phyloP scores from a whole-genome alignment of 805 yeast species.

The Lachancea meyersii region DNA sequence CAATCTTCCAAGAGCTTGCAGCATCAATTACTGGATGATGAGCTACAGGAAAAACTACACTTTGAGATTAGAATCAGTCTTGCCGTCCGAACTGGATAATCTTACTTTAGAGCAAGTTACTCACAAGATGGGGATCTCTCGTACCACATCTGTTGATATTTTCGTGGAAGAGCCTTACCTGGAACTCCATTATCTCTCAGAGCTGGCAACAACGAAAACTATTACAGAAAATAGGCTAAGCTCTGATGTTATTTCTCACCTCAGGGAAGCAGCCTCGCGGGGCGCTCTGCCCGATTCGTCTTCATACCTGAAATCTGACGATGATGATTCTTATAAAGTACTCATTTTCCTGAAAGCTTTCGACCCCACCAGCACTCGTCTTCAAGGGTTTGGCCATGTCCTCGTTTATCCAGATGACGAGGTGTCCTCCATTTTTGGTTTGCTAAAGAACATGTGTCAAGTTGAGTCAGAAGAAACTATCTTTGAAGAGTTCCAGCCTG shows the following conservation, averaged over 20 bases:
- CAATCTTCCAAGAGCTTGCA: slow-evolving; percentile 32
- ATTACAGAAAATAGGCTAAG: slow-evolving; percentile 3
- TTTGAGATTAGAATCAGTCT: slow-evolving; percentile 48
- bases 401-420: slow-evolving; percentile 44
- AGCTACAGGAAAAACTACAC: slow-evolving; percentile 67
- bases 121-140: slow-evolving; percentile 40
- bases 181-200: slow-evolving; percentile 14
- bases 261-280: slow-evolving; percentile 3
- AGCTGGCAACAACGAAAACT: background rate
- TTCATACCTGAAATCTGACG: background rate
- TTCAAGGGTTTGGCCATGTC: slow-evolving; percentile 63
- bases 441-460: slow-evolving; percentile 20
- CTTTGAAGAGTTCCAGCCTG: slow-evolving; percentile 58
- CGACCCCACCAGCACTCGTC: slow-evolving; percentile 46
- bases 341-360: slow-evolving; percentile 57
- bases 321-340: slow-evolving; percentile 2
- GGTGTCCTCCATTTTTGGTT: slow-evolving; percentile 34
- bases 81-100: slow-evolving; percentile 29
- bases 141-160: slow-evolving; percentile 47
- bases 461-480: slow-evolving; percentile 35
- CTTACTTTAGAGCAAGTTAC: slow-evolving; percentile 48
- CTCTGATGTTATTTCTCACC: background rate
- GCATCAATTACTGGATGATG: slow-evolving; percentile 58
- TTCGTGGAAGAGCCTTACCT: slow-evolving; percentile 57
- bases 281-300: slow-evolving; percentile 2